phyloP scores from a whole-genome alignment of 2,329 filamentous ascomycete genomes.

The Penicillium sclerotigenum region DNA sequence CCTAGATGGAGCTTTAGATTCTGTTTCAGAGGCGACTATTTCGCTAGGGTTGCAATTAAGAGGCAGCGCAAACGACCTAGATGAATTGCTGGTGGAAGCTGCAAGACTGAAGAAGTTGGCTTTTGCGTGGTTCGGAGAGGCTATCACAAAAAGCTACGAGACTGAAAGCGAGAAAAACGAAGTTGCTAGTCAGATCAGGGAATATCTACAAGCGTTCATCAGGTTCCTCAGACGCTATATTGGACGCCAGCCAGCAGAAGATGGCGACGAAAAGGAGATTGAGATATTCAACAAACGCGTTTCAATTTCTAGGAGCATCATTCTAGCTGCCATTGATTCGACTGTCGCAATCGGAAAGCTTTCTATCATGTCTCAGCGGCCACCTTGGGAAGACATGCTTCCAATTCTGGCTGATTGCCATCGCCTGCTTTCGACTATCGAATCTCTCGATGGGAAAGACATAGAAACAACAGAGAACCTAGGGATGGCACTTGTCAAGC shows the following conservation, averaged over 20 bases:
- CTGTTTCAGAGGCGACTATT: slow-evolving; percentile 34
- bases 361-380: slow-evolving; percentile 36
- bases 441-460: slow-evolving; percentile 11
- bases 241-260: slow-evolving; percentile 30
- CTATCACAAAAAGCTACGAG: slow-evolving; percentile 21
- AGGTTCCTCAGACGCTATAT: slow-evolving; percentile 43
- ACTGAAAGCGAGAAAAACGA: slow-evolving; percentile 19
- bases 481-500: slow-evolving; percentile 34
- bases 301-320: slow-evolving; percentile 34
- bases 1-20: slow-evolving; percentile 20
- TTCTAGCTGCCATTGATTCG: slow-evolving; percentile 43
- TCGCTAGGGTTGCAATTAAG: slow-evolving; percentile 38
- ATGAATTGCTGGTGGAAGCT: slow-evolving; percentile 44
- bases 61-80: slow-evolving; percentile 42
- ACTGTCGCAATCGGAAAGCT: slow-evolving; percentile 40
- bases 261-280: slow-evolving; percentile 27
- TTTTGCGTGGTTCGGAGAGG: slow-evolving; percentile 37
- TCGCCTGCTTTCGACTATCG: slow-evolving; percentile 34
- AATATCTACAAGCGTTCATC: slow-evolving; percentile 40
- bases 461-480: slow-evolving; percentile 22
- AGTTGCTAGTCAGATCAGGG: slow-evolving; percentile 27
- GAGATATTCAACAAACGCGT: slow-evolving; percentile 34
- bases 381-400: slow-evolving; percentile 39
- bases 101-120: slow-evolving; percentile 44
- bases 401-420: slow-evolving; percentile 38